Conservation (phyloP, 1,284 basidiomycete genomes). For the Phellinidium pouzarii region DNA sequence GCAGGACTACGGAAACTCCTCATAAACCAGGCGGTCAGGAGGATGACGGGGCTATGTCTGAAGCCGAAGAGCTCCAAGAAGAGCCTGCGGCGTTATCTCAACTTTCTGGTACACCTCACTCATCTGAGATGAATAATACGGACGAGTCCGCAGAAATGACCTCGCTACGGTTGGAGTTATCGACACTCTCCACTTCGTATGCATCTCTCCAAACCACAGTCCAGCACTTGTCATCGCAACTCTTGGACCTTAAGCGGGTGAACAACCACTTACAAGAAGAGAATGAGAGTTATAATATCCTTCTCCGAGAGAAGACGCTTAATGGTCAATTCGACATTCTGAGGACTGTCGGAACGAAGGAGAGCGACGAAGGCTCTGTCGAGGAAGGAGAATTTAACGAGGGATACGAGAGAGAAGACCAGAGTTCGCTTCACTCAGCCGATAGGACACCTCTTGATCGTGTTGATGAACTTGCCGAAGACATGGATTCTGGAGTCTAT, state of each 20-base stretch:
- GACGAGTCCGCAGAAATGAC: constrained; percentile 80
- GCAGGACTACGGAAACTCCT: constrained; percentile 34
- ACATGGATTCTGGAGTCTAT: constrained; percentile 17
- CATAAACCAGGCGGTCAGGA: not conserved
- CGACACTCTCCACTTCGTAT: constrained; percentile 75
- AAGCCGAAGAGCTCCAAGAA: constrained; percentile 31
- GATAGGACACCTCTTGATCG: constrained; percentile 23
- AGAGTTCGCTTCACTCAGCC: constrained; percentile 29
- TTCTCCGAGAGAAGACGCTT: constrained; percentile 82
- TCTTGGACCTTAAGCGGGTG: constrained; percentile 72
- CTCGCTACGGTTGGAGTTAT: constrained; percentile 67
- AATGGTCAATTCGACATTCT: constrained; percentile 77
- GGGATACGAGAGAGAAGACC: constrained; percentile 32
- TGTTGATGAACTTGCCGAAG: constrained; percentile 23
- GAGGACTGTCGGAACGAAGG: constrained; percentile 48
- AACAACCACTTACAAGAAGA: constrained; percentile 84
- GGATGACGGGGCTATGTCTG: constrained; percentile 21
- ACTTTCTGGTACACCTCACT: constrained; percentile 26
- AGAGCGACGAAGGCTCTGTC: constrained; percentile 24
- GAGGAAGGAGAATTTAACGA: constrained; percentile 42
- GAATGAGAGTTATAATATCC: constrained; percentile 91
- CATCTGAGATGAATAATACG: constrained; percentile 48
- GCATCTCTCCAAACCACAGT: constrained; percentile 72
- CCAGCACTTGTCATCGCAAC: constrained; percentile 65
- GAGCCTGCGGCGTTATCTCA: constrained; percentile 30